Evolutionary conservation across 148 eudicot genomes (phyloP).

Genomic region (Fagopyrum esculentum): DNA sequence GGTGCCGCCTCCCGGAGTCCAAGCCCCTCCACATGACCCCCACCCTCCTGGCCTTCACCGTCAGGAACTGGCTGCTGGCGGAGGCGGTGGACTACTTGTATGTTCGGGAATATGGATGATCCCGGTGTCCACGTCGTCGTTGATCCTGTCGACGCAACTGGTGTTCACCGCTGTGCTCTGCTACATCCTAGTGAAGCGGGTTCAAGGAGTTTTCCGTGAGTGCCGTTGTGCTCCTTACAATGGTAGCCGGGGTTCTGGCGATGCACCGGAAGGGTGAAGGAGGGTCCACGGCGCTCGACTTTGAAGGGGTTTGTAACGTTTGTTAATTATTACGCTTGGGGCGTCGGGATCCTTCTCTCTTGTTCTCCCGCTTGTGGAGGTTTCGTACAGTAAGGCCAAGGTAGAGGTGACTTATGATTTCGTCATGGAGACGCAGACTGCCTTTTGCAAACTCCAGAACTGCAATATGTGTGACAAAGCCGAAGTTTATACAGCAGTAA

Average conservation of each 20-base stretch:
- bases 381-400: constrained; percentile 38
- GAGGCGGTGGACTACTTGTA: constrained; percentile 51
- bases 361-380: constrained; percentile 50
- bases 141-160: constrained; percentile 54
- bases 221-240: constrained; percentile 44
- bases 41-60: constrained; percentile 18
- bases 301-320: constrained; percentile 41
- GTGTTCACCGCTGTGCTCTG: constrained; percentile 56
- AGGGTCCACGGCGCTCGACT: constrained; percentile 27
- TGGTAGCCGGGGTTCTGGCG: constrained; percentile 52
- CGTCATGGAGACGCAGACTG: constrained; percentile 62
- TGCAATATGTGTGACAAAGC: too few relatives aligned
- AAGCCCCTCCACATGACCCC: constrained; percentile 23
- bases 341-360: constrained; percentile 43
- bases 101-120: constrained; percentile 45
- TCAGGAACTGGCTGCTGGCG: constrained; percentile 34
- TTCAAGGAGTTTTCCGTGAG: constrained; percentile 48
- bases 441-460: neutral
- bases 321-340: constrained; percentile 38
- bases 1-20: constrained; percentile 15
- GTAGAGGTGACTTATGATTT: constrained; percentile 32
- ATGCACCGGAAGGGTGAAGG: constrained; percentile 32
- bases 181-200: constrained; percentile 39
- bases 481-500: too few relatives aligned
- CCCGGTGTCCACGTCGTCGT: constrained; percentile 60